Evolutionary conservation across 371 early-diverging fungal species (phyloP), one percentile per base, ranked within the genome.

Genomic region (Scutellospora calospora): DNA sequence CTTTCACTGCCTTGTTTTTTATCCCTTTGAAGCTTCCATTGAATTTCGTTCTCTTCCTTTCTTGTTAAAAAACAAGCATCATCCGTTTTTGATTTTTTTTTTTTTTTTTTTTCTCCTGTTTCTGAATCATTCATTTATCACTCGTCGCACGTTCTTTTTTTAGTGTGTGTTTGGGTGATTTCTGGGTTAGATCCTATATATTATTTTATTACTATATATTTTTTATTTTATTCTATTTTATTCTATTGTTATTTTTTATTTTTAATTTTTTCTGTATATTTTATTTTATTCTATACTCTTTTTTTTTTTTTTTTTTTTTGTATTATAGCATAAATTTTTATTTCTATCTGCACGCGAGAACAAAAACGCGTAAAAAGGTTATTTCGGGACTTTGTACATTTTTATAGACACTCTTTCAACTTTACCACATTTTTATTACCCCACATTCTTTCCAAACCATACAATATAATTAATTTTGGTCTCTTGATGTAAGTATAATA

Each of bases 201-300:
- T 54, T 25, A 20, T 52, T 35, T 73, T 49, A 5, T 52, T 57
- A 52, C 33, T 35, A 11, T 16, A 31, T 41, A 33, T 49, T 27
- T 62, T 54, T 16, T 52, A 16, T 33, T 79, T 55, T 49, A 25
- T 27, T 54, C 68, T 54, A 35, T 72, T 80, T 27, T 31, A 57
- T 35, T 35, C 38, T 80, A 18, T 55, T 52, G 4, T 55, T 72
- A 18, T 22, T 72, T 59, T 73, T 27, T 63, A 57, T 72, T 72
- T 5, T 69, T 11, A 18, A 49, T 51, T 38, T 33, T 33, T 33
- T 35, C 49, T 51, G 38, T 81, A 93, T 92, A 60, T 82, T 94
- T 38, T 20, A 41, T 38, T 66, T 66, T 16, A 20, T 65, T 35
- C n/a, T 14, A 31, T 11, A 6, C 4, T 12, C 29, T 62, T 29